A percentile compares a stretch with the other conserved stretches of the same genome.
Evolutionary conservation across 2,329 filamentous ascomycete species (phyloP).

Genomic region (Ophiosphaerella korrae): DNA sequence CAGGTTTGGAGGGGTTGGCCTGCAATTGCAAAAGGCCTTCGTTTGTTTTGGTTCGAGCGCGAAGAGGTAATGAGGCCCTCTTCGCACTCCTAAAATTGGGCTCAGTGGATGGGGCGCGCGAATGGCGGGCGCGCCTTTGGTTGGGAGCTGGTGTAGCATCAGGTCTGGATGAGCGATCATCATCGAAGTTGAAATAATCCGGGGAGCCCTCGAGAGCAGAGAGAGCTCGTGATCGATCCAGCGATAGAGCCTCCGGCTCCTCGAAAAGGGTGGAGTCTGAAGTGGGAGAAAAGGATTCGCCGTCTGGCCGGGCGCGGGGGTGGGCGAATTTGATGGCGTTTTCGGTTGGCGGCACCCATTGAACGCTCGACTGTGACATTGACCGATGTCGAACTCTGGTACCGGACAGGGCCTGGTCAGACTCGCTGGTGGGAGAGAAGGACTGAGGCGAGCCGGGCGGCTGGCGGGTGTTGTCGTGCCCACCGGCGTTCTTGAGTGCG

Average conservation of each 20-base stretch:
- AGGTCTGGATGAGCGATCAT: conserved; percentile 12
- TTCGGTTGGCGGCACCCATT: conserved; percentile 11
- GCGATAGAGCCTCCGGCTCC: conserved; percentile 21
- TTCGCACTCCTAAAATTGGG: conserved; percentile 16
- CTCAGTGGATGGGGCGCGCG: conserved; percentile 18
- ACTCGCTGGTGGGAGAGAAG: conserved; percentile 21
- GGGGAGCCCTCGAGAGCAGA: conserved; percentile 1
- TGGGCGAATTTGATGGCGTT: conserved; percentile 20
- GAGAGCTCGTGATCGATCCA: conserved; percentile 22
- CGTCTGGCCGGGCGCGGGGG: conserved; percentile 14
- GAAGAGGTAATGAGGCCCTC: conserved; percentile 13
- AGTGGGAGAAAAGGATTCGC: conserved; percentile 18
- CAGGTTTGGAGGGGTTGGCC: conserved; percentile 16
- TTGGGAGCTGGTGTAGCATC: conserved; percentile 13
- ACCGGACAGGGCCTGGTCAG: conserved; percentile 6
- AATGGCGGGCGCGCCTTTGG: conserved; percentile 19
- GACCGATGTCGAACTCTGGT: conserved; percentile 1
- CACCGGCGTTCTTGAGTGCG: conserved; percentile 24
- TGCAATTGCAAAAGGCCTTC: conserved; percentile 28
- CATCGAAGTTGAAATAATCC: conserved; percentile 17
- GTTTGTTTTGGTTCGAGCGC: conserved; percentile 23
- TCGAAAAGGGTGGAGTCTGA: conserved; percentile 27
- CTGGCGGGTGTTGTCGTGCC: conserved; percentile 19
- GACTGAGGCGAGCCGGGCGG: conserved; percentile 17
- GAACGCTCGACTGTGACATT: conserved; percentile 7